Evolutionary conservation across 2,329 filamentous ascomycete genomes (phyloP).

Genomic region (Xylogone sp.): DNA sequence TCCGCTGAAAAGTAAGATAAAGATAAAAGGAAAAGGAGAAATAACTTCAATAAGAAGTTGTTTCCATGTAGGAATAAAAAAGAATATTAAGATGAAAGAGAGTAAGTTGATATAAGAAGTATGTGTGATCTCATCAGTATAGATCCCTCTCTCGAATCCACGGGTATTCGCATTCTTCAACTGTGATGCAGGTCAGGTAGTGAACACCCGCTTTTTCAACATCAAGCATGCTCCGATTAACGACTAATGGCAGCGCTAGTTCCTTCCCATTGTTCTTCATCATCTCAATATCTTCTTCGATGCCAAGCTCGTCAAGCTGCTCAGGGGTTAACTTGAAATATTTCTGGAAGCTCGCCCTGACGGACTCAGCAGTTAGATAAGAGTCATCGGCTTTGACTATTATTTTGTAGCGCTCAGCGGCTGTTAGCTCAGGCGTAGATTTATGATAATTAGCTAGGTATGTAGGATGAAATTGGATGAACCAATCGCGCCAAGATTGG

Average conservation of each 20-base stretch:
- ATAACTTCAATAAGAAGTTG: no score
- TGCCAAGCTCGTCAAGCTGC: conserved; percentile 1
- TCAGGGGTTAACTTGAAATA: not conserved
- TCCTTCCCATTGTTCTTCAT: conserved; percentile 18
- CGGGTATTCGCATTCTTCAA: conserved; percentile 17
- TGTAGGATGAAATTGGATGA: conserved; percentile 4
- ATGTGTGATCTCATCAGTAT: not conserved
- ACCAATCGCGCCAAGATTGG: conserved; percentile 22
- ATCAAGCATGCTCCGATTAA: conserved; percentile 18
- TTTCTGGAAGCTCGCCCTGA: conserved; percentile 3
- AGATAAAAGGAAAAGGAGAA: no score
- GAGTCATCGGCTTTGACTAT: conserved; percentile 16
- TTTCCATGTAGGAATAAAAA: no score
- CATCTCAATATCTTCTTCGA: conserved; percentile 12
- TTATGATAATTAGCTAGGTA: not conserved
- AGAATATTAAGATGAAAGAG: no score
- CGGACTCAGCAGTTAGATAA: conserved; percentile 12
- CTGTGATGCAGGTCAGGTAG: conserved; percentile 20
- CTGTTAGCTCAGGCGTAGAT: not conserved
- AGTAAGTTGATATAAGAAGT: no score
- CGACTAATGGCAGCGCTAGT: conserved; percentile 11
- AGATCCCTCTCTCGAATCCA: conserved; percentile 6
- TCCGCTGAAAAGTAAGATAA: no score
- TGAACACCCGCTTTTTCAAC: conserved; percentile 11
- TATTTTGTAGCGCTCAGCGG: conserved; percentile 13